These are phyloP conservation scores for Phalaenopsis hybrid DNA, from an alignment of 116 monocot species.

Conservation along the genomic window DNA sequence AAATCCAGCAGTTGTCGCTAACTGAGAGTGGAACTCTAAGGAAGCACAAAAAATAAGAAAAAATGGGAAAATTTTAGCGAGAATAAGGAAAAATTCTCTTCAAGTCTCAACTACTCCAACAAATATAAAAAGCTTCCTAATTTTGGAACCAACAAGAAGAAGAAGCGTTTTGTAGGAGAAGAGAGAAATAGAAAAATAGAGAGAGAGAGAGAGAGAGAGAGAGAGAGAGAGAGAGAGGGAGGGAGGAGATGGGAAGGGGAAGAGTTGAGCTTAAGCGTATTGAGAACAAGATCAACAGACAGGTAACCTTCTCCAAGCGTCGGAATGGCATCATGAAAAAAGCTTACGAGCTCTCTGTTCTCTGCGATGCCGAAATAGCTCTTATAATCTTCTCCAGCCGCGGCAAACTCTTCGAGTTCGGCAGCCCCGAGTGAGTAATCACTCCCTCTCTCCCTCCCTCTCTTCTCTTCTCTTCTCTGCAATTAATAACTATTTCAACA, in stretches of 20 bases:
- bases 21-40: not conserved
- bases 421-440: constrained; percentile 8
- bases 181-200: not conserved
- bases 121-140: not conserved
- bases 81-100: constrained; percentile 8
- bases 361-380: constrained; percentile 1
- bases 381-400: constrained; percentile 8
- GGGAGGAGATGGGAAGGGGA: not conserved
- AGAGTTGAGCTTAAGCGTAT: constrained; percentile 7
- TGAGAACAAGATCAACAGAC: constrained; percentile 6
- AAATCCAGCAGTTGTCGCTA: constrained; percentile 2
- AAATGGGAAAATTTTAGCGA: not conserved
- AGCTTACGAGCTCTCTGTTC: constrained; percentile 5
- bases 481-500: too few relatives aligned
- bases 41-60: not conserved
- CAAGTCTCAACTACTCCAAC: constrained; percentile 4
- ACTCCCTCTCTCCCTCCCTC: not conserved
- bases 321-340: constrained; percentile 8
- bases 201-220: not conserved
- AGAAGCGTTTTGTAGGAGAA: not conserved
- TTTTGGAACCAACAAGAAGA: constrained; percentile 3
- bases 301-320: constrained; percentile 9
- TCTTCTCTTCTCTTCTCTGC: not conserved
- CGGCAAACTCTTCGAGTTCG: constrained; percentile 8
- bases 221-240: not conserved